Evolutionary conservation across 257 asterid genomes (phyloP).

Genomic region (Petunia axillaris): DNA sequence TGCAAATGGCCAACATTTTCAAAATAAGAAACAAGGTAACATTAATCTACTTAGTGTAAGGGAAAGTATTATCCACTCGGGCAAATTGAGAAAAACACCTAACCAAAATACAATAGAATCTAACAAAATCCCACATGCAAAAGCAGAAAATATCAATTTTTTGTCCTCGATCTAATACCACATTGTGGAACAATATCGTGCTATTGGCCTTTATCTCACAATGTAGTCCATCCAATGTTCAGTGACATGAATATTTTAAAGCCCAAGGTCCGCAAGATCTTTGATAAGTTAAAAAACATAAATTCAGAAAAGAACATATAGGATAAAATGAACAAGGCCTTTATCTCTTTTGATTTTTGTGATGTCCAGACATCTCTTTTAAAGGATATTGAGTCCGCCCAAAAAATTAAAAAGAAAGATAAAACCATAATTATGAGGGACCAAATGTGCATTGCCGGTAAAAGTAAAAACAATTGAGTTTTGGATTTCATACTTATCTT

Average conservation of each 20-base stretch:
- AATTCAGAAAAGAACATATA: background rate
- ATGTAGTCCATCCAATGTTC: background rate
- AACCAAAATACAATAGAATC: background rate
- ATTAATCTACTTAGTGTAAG: background rate
- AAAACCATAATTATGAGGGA: background rate
- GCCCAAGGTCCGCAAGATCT: background rate
- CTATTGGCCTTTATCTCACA: background rate
- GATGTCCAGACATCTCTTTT: background rate
- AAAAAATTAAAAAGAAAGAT: background rate
- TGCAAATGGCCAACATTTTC: conserved; percentile 28
- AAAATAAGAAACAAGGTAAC: background rate
- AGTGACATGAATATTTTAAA: background rate
- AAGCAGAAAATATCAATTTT: no score
- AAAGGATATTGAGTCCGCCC: background rate
- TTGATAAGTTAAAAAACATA: no score
- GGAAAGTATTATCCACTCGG: background rate
- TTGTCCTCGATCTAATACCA: no score
- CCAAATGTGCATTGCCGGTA: no score
- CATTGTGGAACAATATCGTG: no score
- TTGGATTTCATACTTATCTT: background rate
- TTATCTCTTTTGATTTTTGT: background rate
- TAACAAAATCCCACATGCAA: background rate
- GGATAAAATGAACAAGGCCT: no score
- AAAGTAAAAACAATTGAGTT: no score
- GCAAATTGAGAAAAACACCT: background rate